Base-by-base conservation (phyloP, 108 stramenopile species). In the Parietichytrium sp. region DNA sequence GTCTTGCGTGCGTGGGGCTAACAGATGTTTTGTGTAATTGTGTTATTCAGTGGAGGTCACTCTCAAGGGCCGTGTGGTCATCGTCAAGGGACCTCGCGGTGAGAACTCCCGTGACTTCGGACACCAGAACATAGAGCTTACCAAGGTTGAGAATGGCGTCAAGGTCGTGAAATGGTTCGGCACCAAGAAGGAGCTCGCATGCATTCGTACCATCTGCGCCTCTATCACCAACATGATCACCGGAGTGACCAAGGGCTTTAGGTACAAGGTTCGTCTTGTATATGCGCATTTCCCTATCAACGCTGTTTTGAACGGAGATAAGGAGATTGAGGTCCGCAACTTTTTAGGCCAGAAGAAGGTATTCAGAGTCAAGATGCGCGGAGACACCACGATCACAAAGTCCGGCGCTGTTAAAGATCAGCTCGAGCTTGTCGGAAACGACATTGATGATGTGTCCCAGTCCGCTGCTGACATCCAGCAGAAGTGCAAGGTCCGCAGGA, bases 231-330 rank as follows among this genome's bases (percentile, higher is more conserved):
- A 99, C 94, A 95, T 99, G 97, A 90, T 98, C 49, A 93, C 94
- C 7, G 98, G 98, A 83, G 97, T 98, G 55, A 97, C 95, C 54
- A 94, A 93, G 83, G 98, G 98, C 79, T 99, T 95, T 92, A 47
- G 90, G 42, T 99, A 98, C 95, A 98, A 98, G 93, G 95, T 99
- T 97, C 95, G 98, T 83, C 96, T 98, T 86, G 97, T 96, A 30
- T 99, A 99, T 89, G 92, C 93, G 80, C 98, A 99, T 87, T 99
- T 99, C 90, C 98, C 98, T 90, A 98, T 99, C 95, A 99, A 96
- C 83, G 96, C 97, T 15, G 87, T 92, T 54, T 81, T 95, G 49
- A 86, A 81, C 54, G 94, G 91, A 3, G 83, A 90, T 31, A 90
- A 82, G 82, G 72, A 80, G 20, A 29, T 50, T 26, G 98, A 99